phyloP scores from a whole-genome alignment of 2,329 filamentous ascomycete genomes.

The Whalleya microplaca region DNA sequence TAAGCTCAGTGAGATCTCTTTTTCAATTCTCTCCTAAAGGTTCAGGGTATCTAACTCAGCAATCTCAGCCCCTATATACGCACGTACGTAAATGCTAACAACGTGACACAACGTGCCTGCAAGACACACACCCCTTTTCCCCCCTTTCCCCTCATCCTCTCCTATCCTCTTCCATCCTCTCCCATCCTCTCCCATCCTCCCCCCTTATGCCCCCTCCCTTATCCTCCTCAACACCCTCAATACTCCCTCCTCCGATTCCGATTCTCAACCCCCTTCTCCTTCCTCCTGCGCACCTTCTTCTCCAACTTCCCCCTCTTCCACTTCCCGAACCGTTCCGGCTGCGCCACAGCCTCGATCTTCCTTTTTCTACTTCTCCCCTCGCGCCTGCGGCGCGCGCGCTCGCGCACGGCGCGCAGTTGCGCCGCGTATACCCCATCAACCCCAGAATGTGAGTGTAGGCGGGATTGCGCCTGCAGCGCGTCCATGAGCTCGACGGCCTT shows the following conservation, averaged over 20 bases:
- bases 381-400: conserved; percentile 71
- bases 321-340: conserved; percentile 76
- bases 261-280: conserved; percentile 75
- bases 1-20: no score
- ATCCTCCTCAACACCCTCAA: conserved; percentile 47
- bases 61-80: no score
- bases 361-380: conserved; percentile 80
- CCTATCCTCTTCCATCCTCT: no score
- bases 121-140: no score
- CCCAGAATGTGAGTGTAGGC: no score
- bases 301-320: conserved; percentile 85
- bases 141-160: no score
- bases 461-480: conserved; percentile 79
- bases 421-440: conserved; percentile 82
- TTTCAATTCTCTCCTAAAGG: neutral
- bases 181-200: no score
- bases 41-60: no score
- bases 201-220: no score
- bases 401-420: conserved; percentile 72
- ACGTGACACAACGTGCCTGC: no score
- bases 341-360: conserved; percentile 82
- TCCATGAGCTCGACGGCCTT: conserved; percentile 80
- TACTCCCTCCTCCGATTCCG: conserved; percentile 73
- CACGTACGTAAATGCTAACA: conserved; percentile 3
- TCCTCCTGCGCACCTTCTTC: conserved; percentile 80